phyloP scores from a whole-genome alignment of 2,329 filamentous ascomycete genomes.

The Aspergillus tanneri region DNA sequence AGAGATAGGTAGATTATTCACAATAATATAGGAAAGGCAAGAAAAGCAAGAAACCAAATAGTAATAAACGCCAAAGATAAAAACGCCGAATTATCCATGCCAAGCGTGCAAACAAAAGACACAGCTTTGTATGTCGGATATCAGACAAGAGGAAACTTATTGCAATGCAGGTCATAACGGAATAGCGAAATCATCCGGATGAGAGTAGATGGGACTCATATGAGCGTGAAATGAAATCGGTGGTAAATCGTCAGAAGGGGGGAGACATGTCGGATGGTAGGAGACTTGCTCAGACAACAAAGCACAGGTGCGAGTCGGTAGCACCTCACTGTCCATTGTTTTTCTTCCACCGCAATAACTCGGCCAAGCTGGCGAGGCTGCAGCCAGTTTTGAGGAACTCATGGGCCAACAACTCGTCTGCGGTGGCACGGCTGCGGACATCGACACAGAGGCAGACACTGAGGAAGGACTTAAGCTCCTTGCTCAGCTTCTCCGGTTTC shows the following conservation, averaged over 20 bases:
- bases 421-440: conserved; percentile 89
- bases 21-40: conserved; percentile 3
- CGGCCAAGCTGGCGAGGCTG: conserved; percentile 75
- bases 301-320: conserved; percentile 4
- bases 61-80: conserved; percentile 23
- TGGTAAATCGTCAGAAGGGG: conserved; percentile 23
- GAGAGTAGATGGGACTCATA: conserved; percentile 32
- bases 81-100: conserved; percentile 36
- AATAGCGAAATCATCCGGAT: conserved; percentile 26
- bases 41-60: conserved; percentile 11
- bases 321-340: conserved; percentile 38
- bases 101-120: conserved; percentile 24
- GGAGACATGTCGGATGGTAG: conserved; percentile 9
- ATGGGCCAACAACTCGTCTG: conserved; percentile 82
- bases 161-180: conserved; percentile 27
- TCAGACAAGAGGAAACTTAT: conserved; percentile 23
- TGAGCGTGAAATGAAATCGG: conserved; percentile 29
- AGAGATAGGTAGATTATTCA: conserved; percentile 15
- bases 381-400: conserved; percentile 95
- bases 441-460: conserved; percentile 96
- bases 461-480: conserved; percentile 96
- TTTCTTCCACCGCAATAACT: conserved; percentile 71
- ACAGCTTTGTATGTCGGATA: conserved; percentile 26
- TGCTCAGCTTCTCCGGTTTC: conserved; percentile 96
- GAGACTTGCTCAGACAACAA: conserved; percentile 1